Evolutionary conservation across 2,329 filamentous ascomycete genomes (phyloP).

Genomic region (Talaromyces sp.): DNA sequence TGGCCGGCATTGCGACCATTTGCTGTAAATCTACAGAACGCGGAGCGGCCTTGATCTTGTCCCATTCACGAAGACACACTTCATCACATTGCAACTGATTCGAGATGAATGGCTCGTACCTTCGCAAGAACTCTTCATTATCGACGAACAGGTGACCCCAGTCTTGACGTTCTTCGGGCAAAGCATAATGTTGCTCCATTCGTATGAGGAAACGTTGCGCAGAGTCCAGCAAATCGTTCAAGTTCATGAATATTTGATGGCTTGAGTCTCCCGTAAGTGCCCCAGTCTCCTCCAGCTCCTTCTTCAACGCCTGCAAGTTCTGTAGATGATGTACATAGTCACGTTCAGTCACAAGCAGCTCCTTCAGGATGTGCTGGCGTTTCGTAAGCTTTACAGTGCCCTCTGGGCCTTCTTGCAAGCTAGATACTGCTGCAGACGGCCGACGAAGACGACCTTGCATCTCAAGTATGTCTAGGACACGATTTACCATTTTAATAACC

Average conservation of each 20-base stretch:
- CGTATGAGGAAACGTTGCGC: slow-evolving; percentile 92
- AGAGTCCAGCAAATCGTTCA: slow-evolving; percentile 91
- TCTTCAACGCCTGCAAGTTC: slow-evolving; percentile 87
- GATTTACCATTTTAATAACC: slow-evolving; percentile 88
- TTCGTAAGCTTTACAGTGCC: slow-evolving; percentile 56
- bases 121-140: slow-evolving; percentile 81
- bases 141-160: slow-evolving; percentile 90
- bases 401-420: slow-evolving; percentile 41
- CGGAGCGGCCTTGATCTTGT: slow-evolving; percentile 69
- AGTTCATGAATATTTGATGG: slow-evolving; percentile 93
- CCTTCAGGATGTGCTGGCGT: slow-evolving; percentile 83
- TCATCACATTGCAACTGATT: slow-evolving; percentile 89
- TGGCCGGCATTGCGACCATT: slow-evolving; percentile 82
- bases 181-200: slow-evolving; percentile 89
- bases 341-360: slow-evolving; percentile 89
- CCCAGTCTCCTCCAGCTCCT: slow-evolving; percentile 79
- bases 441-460: slow-evolving; percentile 69
- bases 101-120: slow-evolving; percentile 95
- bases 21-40: slow-evolving; percentile 61
- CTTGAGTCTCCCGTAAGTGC: slow-evolving; percentile 83
- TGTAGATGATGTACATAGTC: slow-evolving; percentile 98
- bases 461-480: slow-evolving; percentile 81
- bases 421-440: slow-evolving; percentile 48
- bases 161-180: slow-evolving; percentile 69
- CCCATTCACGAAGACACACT: slow-evolving; percentile 77